Conservation (phyloP, 805 yeast species). For the Wickerhamiella kazuoi region DNA sequence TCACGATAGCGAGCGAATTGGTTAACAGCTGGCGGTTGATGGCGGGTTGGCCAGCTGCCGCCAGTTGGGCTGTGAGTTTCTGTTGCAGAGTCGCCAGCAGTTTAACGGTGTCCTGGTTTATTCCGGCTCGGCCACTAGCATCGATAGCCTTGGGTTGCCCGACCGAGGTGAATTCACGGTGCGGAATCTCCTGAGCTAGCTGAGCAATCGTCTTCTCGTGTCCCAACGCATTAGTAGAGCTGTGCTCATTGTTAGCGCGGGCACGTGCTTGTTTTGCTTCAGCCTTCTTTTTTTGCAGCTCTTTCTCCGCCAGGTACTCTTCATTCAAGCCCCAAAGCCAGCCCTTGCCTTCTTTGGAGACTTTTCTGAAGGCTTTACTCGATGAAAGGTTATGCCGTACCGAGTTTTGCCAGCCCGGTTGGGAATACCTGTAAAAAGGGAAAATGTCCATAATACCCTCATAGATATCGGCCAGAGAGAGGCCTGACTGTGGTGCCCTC, state of each 20-base stretch:
- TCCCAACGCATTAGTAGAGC: no score
- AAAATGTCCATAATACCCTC: conserved; percentile 71
- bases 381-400: conserved; percentile 78
- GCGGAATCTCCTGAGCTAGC: conserved; percentile 18
- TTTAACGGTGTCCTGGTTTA: conserved; percentile 46
- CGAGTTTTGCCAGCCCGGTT: conserved; percentile 95
- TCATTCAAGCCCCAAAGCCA: conserved; percentile 93
- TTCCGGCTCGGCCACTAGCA: conserved; percentile 1
- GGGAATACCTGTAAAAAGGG: conserved; percentile 85
- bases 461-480: conserved; percentile 71
- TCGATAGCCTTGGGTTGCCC: background rate
- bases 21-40: conserved; percentile 73
- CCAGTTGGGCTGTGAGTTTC: conserved; percentile 64
- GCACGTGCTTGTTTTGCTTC: conserved; percentile 17
- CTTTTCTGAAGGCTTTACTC: conserved; percentile 68
- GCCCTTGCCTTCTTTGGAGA: conserved; percentile 77
- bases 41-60: conserved; percentile 48
- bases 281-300: conserved; percentile 43
- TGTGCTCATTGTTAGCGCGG: conserved; percentile 1
- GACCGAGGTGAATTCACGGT: conserved; percentile 7
- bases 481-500: conserved; percentile 48
- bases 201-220: conserved; percentile 19
- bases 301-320: conserved; percentile 65
- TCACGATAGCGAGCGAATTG: conserved; percentile 82
- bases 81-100: conserved; percentile 73